Percentiles rank a stretch among this genome's conserved stretches.
Evolutionary conservation across 225 moss, liverwort and hornwort species (phyloP).

Genomic region (Pseudoscleropodium purum): DNA sequence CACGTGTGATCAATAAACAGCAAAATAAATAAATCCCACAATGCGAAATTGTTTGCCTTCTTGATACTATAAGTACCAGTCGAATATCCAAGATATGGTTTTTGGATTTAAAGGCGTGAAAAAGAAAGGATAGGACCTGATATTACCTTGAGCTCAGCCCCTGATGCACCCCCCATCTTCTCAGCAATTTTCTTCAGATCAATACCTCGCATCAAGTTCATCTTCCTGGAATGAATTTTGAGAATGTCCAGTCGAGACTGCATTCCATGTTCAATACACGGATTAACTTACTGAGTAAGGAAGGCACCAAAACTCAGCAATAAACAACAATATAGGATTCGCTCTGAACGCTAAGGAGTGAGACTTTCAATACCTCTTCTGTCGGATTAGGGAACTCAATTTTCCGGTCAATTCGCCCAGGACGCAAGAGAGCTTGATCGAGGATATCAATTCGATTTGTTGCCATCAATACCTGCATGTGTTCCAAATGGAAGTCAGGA

Average conservation of each 20-base stretch:
- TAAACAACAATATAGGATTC: background rate
- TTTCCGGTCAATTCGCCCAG: conserved; percentile 93
- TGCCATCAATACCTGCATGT: conserved; percentile 86
- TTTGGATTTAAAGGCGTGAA: background rate
- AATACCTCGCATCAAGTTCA: conserved; percentile 98
- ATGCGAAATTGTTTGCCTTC: background rate
- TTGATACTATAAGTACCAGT: background rate
- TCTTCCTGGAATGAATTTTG: conserved; percentile 96
- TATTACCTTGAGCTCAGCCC: conserved; percentile 89
- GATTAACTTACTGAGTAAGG: background rate
- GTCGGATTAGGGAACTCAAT: conserved; percentile 97
- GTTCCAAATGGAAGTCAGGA: background rate
- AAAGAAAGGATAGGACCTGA: background rate
- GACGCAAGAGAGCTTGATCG: conserved; percentile 88
- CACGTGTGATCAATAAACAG: background rate
- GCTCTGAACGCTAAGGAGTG: background rate
- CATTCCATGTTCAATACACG: background rate
- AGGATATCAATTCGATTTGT: conserved; percentile 98
- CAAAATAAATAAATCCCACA: background rate
- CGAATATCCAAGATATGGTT: background rate
- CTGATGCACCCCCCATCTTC: conserved; percentile 99
- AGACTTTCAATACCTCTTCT: conserved; percentile 56
- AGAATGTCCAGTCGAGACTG: conserved; percentile 96
- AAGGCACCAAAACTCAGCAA: background rate
- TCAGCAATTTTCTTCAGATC: conserved; percentile 97